Base-by-base conservation (phyloP, 1,139 yeast species). In the Zygoascus sp. region DNA sequence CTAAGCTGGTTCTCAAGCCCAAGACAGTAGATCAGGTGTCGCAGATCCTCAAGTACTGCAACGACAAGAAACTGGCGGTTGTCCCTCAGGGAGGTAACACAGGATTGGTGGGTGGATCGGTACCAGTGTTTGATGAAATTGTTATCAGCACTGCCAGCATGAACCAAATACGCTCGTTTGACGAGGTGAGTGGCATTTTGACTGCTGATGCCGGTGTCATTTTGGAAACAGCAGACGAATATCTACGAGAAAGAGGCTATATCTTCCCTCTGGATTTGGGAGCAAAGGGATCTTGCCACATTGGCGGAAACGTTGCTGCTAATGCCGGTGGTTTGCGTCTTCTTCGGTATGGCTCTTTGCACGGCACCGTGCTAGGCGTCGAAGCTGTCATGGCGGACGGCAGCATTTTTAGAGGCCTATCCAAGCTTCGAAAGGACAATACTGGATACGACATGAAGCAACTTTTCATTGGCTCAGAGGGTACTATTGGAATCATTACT, bases 11-110 rank as follows among this genome's bases (percentile, higher is more conserved):
- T 2, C 73, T 92, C 56, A 88, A 85, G 62, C 98, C 98, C 32
- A 84, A 83, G 59, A 77, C 86, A 15, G 80, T 89, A 2, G 80
- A 83, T 51, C 94, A 92, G 64, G 83, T 92, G 17, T 75, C 92
- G 2, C 62, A 78, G 58, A 87, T 92, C 53, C 63, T 92, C 60
- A 80, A 81, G 63, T 84, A 88, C 66, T 88, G 97, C 72, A 85
- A 86, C 61, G 86, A 82, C 27, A 70, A 81, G 44, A 77, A 75
- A 52, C 69, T 90, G 32, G 96, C 97, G 0, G 82, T 90, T 40
- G 96, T 88, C 5, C 97, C 98, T 10, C 97, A 92, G 67, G 96
- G 97, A 61, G 98, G 98, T 53, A 90, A 90, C 66, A 90, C 97
- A 2, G 97, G 97, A 16, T 76, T 90, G 46, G 98, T 92, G 32